These are phyloP conservation scores for Penicillium sp. DNA, from an alignment of 2,329 filamentous ascomycete genomes.

Conservation along the genomic window DNA sequence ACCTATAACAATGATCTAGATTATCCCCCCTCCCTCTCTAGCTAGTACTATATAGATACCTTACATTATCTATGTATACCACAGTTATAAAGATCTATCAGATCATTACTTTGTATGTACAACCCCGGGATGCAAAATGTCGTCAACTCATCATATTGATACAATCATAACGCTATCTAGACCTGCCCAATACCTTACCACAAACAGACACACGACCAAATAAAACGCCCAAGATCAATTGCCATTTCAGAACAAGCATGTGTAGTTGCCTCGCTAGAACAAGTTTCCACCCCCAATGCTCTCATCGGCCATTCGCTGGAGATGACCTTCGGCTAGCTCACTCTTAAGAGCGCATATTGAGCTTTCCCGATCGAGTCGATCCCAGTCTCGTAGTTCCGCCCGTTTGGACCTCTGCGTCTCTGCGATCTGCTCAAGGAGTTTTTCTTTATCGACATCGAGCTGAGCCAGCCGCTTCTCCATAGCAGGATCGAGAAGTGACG, in stretches of 20 bases:
- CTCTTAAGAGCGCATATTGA: conserved; percentile 47
- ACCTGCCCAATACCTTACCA: neutral
- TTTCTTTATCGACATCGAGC: conserved; percentile 46
- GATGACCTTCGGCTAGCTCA: conserved; percentile 48
- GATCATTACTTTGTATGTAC: neutral
- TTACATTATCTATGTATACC: neutral
- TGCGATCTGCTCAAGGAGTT: conserved; percentile 43
- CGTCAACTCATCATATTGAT: conserved; percentile 1
- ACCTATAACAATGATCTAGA: neutral
- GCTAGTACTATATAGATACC: neutral
- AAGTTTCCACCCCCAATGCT: conserved; percentile 39
- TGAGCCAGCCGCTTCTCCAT: conserved; percentile 46
- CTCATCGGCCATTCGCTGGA: conserved; percentile 48
- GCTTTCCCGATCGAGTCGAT: conserved; percentile 47
- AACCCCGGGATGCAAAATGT: neutral
- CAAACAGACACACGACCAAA: neutral
- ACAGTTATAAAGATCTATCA: neutral
- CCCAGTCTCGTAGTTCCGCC: conserved; percentile 47
- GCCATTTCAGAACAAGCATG: conserved; percentile 13
- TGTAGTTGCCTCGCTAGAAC: conserved; percentile 25
- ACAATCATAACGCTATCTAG: neutral
- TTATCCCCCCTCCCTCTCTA: neutral
- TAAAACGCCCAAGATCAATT: neutral
- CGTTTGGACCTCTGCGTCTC: conserved; percentile 47
- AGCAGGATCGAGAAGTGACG: conserved; percentile 38